Conservation (phyloP, 441 rosid genomes). For the Adansonia madagascariensis region DNA sequence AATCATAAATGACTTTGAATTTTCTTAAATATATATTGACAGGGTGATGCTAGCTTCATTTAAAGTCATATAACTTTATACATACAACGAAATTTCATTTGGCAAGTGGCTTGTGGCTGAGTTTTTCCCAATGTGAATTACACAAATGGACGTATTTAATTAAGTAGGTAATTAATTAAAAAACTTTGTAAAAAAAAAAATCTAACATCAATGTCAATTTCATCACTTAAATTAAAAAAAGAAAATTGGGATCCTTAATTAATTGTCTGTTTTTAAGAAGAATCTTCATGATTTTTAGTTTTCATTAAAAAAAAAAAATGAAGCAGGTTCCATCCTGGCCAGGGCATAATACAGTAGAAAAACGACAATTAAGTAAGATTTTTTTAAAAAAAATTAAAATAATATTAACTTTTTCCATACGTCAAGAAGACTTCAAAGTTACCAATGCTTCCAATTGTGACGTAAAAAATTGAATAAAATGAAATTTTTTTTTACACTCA, state of each 20-base stretch:
- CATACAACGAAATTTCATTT: too few species aligned
- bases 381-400: not conserved
- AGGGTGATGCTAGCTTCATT: not conserved
- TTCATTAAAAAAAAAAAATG: not conserved
- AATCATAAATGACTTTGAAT: too few species aligned
- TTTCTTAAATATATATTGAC: not conserved
- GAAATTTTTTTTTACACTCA: not conserved
- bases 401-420: not conserved
- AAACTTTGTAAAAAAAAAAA: not conserved
- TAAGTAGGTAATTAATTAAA: not conserved
- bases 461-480: not conserved
- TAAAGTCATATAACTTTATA: not conserved
- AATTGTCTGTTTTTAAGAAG: not conserved
- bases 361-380: not conserved
- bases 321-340: not conserved
- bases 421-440: not conserved
- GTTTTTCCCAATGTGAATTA: not conserved
- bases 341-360: not conserved
- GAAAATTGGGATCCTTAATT: not conserved
- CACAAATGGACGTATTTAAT: not conserved
- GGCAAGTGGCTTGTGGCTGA: not conserved
- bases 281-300: not conserved
- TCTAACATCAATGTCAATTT: not conserved
- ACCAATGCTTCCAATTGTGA: not conserved
- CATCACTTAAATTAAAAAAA: not conserved